phyloP scores from a whole-genome alignment of 2,329 filamentous ascomycete genomes.

The Lachnellula willkommii region DNA sequence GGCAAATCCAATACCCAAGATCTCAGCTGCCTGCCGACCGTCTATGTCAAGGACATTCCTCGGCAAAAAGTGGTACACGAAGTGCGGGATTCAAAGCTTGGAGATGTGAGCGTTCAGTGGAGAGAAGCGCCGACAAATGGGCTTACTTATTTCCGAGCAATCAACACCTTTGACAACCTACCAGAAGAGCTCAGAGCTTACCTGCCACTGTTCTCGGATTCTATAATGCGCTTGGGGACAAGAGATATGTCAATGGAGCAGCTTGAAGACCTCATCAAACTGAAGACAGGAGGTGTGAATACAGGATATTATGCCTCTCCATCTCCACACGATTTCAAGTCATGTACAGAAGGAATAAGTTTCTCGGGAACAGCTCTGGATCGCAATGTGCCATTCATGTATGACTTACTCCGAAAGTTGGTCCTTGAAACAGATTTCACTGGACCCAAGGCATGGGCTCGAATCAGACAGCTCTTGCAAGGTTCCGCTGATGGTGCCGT shows the following conservation, averaged over 20 bases:
- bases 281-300: constrained; percentile 88
- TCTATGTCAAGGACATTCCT: constrained; percentile 85
- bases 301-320: constrained; percentile 80
- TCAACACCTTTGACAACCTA: constrained; percentile 73
- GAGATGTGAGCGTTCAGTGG: constrained; percentile 74
- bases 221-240: constrained; percentile 89
- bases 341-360: constrained; percentile 73
- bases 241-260: constrained; percentile 86
- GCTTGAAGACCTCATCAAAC: constrained; percentile 89
- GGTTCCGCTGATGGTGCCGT: constrained; percentile 83
- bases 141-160: constrained; percentile 88
- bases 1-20: constrained; percentile 79
- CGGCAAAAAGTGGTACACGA: constrained; percentile 60
- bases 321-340: constrained; percentile 64
- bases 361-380: constrained; percentile 86
- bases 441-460: constrained; percentile 69
- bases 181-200: constrained; percentile 80
- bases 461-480: constrained; percentile 82
- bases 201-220: constrained; percentile 85
- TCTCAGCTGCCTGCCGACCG: constrained; percentile 78
- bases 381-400: constrained; percentile 85
- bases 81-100: constrained; percentile 59
- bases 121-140: constrained; percentile 91
- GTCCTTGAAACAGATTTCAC: constrained; percentile 88
- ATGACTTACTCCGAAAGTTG: constrained; percentile 73